Evolutionary conservation across 192 early-diverging fungal species (phyloP).

Genomic region (Coemansia sp.): DNA sequence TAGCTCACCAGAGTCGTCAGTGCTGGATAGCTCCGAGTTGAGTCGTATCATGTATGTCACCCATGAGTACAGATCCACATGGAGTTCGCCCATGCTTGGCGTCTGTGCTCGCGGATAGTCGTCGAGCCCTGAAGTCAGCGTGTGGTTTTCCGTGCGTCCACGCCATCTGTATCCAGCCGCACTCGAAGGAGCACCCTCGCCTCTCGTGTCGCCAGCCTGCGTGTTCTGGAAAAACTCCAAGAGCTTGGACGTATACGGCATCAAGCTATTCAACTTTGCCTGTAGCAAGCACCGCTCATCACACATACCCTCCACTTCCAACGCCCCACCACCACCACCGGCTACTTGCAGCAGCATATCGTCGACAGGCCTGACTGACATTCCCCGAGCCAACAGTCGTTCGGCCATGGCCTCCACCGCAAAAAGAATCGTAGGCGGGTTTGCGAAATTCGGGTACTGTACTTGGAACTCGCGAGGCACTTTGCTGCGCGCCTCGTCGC

Average conservation of each 20-base stretch:
- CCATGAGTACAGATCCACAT: conserved; percentile 44
- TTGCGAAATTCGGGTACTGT: conserved; percentile 91
- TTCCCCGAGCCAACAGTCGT: not conserved
- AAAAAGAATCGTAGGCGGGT: conserved; percentile 87
- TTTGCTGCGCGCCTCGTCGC: conserved; percentile 89
- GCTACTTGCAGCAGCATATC: not conserved
- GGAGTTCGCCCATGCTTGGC: conserved; percentile 60
- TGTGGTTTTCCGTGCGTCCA: conserved; percentile 82
- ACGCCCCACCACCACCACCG: not conserved
- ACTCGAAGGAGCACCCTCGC: conserved; percentile 41
- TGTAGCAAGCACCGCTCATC: not conserved
- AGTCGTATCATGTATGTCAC: conserved; percentile 33
- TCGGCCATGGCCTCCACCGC: conserved; percentile 61
- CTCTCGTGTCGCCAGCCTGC: conserved; percentile 70
- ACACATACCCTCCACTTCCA: not conserved
- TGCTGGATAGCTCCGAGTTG: conserved; percentile 9
- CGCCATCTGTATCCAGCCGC: conserved; percentile 89
- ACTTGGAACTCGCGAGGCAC: conserved; percentile 90
- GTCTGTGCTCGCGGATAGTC: conserved; percentile 87
- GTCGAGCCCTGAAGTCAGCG: conserved; percentile 90
- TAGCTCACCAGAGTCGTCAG: not conserved
- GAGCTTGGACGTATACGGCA: conserved; percentile 67
- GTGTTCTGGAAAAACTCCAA: conserved; percentile 82
- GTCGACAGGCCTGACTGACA: not conserved
- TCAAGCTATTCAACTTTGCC: conserved; percentile 38